Base-by-base conservation (phyloP, 1,139 yeast genomes). In the Eremothecium gossypii region DNA sequence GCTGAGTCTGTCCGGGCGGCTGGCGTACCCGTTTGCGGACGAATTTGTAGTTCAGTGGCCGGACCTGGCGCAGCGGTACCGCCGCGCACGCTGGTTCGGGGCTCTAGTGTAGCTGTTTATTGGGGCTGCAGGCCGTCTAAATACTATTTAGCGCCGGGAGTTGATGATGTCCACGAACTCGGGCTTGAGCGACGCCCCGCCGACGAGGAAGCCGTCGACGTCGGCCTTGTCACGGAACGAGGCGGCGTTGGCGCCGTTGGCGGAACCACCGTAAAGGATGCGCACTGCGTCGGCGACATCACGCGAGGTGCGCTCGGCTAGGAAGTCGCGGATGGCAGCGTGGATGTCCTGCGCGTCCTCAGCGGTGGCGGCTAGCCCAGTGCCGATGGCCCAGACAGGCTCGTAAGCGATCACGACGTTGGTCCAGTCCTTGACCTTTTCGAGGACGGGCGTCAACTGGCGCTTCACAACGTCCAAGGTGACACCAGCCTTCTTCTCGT, bases 311-410 rank as follows among this genome's bases (percentile, higher is more conserved):
- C 83, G 77, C 63, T 75, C 71, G 54, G 76, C 71, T 67, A 91
- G 76, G 75, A 77, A 89, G 48, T 69, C 77, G 75, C 98, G 85
- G 71, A 93, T 84, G 54, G 75, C 77, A 65, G 77, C 77, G 75
- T 93, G 98, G 63, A 94, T 87, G 55, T 80, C 86, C 74, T 87
- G 95, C 57, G 96, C 97, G 65, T 91, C 97, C 53, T 84, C 86
- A 54, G 98, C 89, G 57, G 98, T 91, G 53, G 98, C 98, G 63
- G 97, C 96, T 64, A 91, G 79, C 63, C 99, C 99, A 57, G 98
- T 89, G 68, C 99, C 99, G 62, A 91, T 91, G 57, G 99, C 99
- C 98, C 98, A 91, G 57, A 91, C 96, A 59, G 99, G 99, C 74
- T 91, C 98, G 73, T 93, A 93, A 63, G 98, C 99, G 67, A 93